Evolutionary conservation across 140 eudicot genomes (phyloP).

Genomic region (Oenanthe javanica): DNA sequence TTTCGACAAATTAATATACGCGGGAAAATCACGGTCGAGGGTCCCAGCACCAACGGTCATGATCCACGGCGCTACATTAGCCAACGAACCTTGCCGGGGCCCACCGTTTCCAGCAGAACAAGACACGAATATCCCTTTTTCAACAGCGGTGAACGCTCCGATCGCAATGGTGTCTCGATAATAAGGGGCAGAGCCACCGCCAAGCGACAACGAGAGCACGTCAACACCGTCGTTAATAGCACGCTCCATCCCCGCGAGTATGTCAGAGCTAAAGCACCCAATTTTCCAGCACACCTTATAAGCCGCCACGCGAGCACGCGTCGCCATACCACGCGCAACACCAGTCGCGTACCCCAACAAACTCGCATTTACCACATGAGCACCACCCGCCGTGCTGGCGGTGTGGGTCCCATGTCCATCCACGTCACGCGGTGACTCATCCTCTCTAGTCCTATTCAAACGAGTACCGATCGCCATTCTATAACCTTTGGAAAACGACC

Average conservation of each 20-base stretch:
- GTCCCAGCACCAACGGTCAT: slow-evolving; percentile 97
- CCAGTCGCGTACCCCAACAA: slow-evolving; percentile 78
- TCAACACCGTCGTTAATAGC: slow-evolving; percentile 80
- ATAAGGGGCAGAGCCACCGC: slow-evolving; percentile 72
- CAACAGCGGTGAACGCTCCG: slow-evolving; percentile 77
- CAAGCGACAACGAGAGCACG: slow-evolving; percentile 69
- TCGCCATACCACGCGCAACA: slow-evolving; percentile 84
- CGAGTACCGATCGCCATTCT: slow-evolving; percentile 35
- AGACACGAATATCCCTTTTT: slow-evolving; percentile 72
- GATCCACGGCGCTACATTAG: slow-evolving; percentile 88
- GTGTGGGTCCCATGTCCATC: slow-evolving; percentile 98
- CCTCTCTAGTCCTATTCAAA: slow-evolving; percentile 18
- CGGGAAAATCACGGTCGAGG: slow-evolving; percentile 80
- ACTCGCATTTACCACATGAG: slow-evolving; percentile 56
- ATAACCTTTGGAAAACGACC: slow-evolving; percentile 56
- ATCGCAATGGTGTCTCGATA: slow-evolving; percentile 66
- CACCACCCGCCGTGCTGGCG: slow-evolving; percentile 77
- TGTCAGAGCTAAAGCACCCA: slow-evolving; percentile 78
- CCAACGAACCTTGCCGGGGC: slow-evolving; percentile 44
- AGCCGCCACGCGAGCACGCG: slow-evolving; percentile 58
- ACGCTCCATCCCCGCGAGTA: slow-evolving; percentile 74
- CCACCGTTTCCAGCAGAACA: slow-evolving; percentile 93
- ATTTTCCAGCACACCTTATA: slow-evolving; percentile 73
- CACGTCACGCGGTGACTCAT: slow-evolving; percentile 60
- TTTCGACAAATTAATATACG: slow-evolving; percentile 43